Base-by-base conservation (phyloP, 352 stramenopile species). In the Phytopythium delawarense region DNA sequence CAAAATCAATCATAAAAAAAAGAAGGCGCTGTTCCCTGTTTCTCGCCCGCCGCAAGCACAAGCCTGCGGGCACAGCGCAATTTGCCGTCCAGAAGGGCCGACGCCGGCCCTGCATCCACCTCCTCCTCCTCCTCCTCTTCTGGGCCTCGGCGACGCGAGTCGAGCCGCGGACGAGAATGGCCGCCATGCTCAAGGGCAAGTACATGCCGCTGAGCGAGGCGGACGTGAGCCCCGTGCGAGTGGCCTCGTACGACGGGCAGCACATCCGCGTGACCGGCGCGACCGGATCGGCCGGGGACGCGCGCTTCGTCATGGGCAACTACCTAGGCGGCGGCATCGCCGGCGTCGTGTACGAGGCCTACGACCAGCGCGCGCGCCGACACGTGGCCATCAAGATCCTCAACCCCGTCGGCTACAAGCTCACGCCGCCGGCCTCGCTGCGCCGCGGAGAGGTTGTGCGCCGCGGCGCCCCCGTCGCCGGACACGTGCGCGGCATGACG, bases 351-450 rank as follows among this genome's bases (percentile, higher is more conserved):
- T 98, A 98, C 70, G 92, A 98, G 63, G 88, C 87, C 0, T 89
- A 89, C 54, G 89, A 96, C 68, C 71, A 79, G 50, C 72, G 82
- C n/a, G 67, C 73, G 44, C 83, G 92, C 64, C 78, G 84, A 18
- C 81, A 88, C 40, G 84, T 98, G 30, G 96, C 96, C 35, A 94
- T 99, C 57, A 99, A 99, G 78, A 98, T 98, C 62, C 74, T 99
- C 21, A 98, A 99, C 69, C 95, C 96, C 11, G 94, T 98, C 42
- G 92, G 94, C 61, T 98, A 98, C 72, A 96, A 97, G 57, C 81
- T 98, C 44, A 75, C 90, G 25, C 79, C 84, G 25, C 69, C 85
- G 0, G 78, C 84, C 18, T 71, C 79, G 18, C 66, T 98, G 18
- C 75, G 87, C 7, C 82, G 88, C 39, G 92, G 76, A 46, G 90